Evolutionary conservation across 2,329 filamentous ascomycete species (phyloP).

Genomic region (Didymella arachidicola): DNA sequence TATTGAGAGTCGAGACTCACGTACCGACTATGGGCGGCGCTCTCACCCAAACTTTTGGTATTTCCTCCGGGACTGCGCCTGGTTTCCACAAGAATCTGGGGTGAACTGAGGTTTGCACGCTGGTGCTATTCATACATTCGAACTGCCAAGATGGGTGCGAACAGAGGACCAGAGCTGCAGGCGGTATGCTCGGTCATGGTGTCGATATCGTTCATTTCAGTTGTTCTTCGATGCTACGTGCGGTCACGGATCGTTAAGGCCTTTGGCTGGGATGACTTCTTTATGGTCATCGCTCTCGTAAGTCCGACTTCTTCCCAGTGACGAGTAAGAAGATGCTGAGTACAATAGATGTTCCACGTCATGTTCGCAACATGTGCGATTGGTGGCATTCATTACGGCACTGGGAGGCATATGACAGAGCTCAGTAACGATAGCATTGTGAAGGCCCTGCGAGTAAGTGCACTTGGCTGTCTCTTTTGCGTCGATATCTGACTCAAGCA

Average conservation of each 20-base stretch:
- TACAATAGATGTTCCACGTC: constrained; percentile 32
- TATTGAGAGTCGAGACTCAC: constrained; percentile 18
- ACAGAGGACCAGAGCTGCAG: constrained; percentile 42
- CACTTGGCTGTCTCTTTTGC: neutral
- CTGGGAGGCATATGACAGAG: constrained; percentile 41
- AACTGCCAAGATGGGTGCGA: constrained; percentile 35
- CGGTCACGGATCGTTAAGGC: constrained; percentile 51
- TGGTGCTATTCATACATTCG: constrained; percentile 8
- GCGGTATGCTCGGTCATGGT: constrained; percentile 51
- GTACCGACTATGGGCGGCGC: neutral
- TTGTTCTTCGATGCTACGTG: constrained; percentile 52
- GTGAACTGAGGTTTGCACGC: constrained; percentile 27
- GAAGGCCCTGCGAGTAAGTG: constrained; percentile 42
- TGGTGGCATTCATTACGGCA: constrained; percentile 43
- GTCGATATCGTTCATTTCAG: constrained; percentile 51
- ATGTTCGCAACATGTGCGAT: constrained; percentile 45
- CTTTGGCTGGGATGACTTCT: constrained; percentile 48
- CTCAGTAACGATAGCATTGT: constrained; percentile 34
- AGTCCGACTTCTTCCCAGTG: neutral
- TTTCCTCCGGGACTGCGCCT: constrained; percentile 27
- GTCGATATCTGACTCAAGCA: neutral
- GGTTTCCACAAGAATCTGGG: constrained; percentile 19
- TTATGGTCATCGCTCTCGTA: constrained; percentile 43
- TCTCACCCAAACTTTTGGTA: constrained; percentile 22
- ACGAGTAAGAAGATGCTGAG: constrained; percentile 9